A percentile compares a stretch with the other conserved stretches of the same genome.
These are phyloP conservation scores for Amniculicola lignicola DNA, from an alignment of 495 filamentous ascomycete genomes.

Conservation along the genomic window DNA sequence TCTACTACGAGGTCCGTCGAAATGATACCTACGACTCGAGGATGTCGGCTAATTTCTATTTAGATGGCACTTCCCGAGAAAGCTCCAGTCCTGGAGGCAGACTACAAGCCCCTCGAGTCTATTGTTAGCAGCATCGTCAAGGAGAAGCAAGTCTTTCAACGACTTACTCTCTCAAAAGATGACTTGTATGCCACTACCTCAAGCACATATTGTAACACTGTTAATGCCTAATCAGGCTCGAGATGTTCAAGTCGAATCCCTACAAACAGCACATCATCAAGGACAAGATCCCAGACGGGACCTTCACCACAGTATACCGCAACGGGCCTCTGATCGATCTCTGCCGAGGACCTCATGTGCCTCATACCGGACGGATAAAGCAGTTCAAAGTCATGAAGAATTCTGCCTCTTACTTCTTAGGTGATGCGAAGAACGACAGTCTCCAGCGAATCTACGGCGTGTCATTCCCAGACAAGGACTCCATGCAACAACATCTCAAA, in stretches of 20 bases:
- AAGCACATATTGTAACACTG: background rate
- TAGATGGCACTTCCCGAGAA: constrained; percentile 80
- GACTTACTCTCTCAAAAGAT: constrained; percentile 81
- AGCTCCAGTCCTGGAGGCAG: constrained; percentile 65
- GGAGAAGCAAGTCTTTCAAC: constrained; percentile 94
- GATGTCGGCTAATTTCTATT: constrained; percentile 60
- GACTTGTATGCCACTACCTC: constrained; percentile 50
- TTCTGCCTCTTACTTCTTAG: constrained; percentile 94
- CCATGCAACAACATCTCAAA: constrained; percentile 82
- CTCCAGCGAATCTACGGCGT: constrained; percentile 94
- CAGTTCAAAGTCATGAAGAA: constrained; percentile 93
- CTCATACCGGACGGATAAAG: constrained; percentile 88
- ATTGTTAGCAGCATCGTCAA: constrained; percentile 77
- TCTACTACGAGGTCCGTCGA: constrained; percentile 44
- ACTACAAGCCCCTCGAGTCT: constrained; percentile 77
- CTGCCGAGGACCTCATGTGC: constrained; percentile 80
- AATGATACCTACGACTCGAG: constrained; percentile 48
- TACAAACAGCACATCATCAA: constrained; percentile 96
- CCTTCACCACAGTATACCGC: constrained; percentile 89
- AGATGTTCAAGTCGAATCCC: constrained; percentile 96
- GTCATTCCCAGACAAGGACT: constrained; percentile 95
- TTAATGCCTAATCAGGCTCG: too few species aligned
- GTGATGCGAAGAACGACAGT: constrained; percentile 87
- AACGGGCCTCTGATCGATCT: constrained; percentile 78
- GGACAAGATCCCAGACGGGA: constrained; percentile 82